phyloP scores from a whole-genome alignment of 352 stramenopile species.

The Pythium rhizo-oryzae region DNA sequence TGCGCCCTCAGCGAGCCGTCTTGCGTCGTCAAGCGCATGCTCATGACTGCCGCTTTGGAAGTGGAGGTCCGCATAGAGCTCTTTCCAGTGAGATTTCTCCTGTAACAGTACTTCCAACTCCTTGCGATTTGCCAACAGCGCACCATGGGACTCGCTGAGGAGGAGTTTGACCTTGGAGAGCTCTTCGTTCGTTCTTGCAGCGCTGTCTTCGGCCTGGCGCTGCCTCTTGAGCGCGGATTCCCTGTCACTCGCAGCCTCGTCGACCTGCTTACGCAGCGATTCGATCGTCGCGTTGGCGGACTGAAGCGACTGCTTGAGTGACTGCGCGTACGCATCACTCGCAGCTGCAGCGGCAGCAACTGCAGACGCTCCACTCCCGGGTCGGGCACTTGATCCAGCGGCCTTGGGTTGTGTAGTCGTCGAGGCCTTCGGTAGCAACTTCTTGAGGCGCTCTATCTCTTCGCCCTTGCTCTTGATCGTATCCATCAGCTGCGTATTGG shows the following conservation, averaged over 20 bases:
- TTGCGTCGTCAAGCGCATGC: constrained; percentile 38
- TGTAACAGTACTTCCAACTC: constrained; percentile 33
- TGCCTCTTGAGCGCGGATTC: constrained; percentile 33
- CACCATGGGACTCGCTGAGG: constrained; percentile 48
- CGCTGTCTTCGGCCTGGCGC: constrained; percentile 38
- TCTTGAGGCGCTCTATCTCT: constrained; percentile 58
- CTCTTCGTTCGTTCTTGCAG: constrained; percentile 40
- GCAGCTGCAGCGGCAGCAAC: neutral
- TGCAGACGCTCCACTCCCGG: constrained; percentile 7
- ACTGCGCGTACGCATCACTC: constrained; percentile 36
- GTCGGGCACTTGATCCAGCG: neutral
- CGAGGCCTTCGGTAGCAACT: constrained; percentile 39
- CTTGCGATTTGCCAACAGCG: constrained; percentile 41
- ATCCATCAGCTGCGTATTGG: constrained; percentile 59
- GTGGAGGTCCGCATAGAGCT: constrained; percentile 47
- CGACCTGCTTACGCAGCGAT: constrained; percentile 42
- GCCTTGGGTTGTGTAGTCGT: neutral
- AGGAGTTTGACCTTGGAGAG: constrained; percentile 46
- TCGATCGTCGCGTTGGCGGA: constrained; percentile 41
- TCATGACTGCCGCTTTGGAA: constrained; percentile 37
- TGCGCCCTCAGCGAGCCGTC: constrained; percentile 36
- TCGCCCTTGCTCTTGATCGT: constrained; percentile 39
- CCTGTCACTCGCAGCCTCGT: constrained; percentile 38
- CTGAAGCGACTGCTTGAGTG: constrained; percentile 50
- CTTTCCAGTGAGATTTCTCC: constrained; percentile 43